Evolutionary conservation across 2,329 filamentous ascomycete genomes (phyloP).

Genomic region (Epichloe elymi): DNA sequence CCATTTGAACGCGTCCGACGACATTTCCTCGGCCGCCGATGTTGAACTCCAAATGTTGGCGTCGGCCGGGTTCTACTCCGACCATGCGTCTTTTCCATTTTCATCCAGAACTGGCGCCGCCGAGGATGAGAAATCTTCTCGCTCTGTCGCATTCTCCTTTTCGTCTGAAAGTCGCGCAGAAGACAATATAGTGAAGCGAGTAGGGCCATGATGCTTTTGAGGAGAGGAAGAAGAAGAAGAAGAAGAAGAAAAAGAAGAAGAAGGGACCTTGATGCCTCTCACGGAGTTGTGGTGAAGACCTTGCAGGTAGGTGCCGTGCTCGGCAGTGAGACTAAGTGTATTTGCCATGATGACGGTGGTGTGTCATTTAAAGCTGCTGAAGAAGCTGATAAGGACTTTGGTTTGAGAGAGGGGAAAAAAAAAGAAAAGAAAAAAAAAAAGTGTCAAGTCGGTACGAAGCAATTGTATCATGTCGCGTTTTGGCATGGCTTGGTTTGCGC

Average conservation of each 20-base stretch:
- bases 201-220: background rate
- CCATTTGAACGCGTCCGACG: background rate
- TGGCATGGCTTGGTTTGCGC: background rate
- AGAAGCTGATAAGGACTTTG: background rate
- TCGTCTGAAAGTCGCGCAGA: background rate
- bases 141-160: background rate
- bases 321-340: background rate
- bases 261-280: background rate
- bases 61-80: conserved; percentile 3
- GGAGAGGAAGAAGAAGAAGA: background rate
- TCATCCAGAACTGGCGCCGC: background rate
- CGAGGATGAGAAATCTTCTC: background rate
- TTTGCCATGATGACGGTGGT: conserved; percentile 3
- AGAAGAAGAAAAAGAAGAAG: background rate
- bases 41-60: background rate
- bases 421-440: background rate
- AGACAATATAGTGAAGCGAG: background rate
- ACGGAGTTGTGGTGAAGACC: background rate
- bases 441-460: too few species aligned
- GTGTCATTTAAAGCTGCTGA: background rate
- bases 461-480: background rate
- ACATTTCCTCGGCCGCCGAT: background rate
- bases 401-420: background rate
- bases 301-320: conserved; percentile 1
- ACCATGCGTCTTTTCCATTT: background rate